These are phyloP conservation scores for Hanseniaspora sp. DNA, from an alignment of 1,139 yeast genomes.

Conservation along the genomic window DNA sequence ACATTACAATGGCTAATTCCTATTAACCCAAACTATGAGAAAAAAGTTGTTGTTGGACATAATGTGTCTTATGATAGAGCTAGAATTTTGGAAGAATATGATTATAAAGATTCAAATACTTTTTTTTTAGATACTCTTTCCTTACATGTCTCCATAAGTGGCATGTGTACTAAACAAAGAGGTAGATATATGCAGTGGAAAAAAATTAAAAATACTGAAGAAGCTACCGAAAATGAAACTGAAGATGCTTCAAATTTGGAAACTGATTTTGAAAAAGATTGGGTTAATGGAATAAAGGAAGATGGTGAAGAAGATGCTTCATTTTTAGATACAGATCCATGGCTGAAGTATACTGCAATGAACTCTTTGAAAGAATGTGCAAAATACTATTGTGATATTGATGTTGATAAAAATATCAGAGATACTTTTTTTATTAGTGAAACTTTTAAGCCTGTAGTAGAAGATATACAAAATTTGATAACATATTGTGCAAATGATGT, in stretches of 20 bases:
- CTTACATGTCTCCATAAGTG: slow-evolving; percentile 78
- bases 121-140: slow-evolving; percentile 89
- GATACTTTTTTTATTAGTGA: slow-evolving; percentile 46
- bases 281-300: slow-evolving; percentile 18
- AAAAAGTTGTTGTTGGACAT: slow-evolving; percentile 70
- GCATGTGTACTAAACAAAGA: slow-evolving; percentile 87
- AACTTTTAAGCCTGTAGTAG: slow-evolving; percentile 46
- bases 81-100: slow-evolving; percentile 72
- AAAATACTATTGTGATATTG: slow-evolving; percentile 60
- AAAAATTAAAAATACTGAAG: slow-evolving; percentile 37
- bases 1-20: slow-evolving; percentile 63
- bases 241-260: background rate
- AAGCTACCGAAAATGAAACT: slow-evolving; percentile 17
- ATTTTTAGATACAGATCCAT: slow-evolving; percentile 42
- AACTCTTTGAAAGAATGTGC: slow-evolving; percentile 80
- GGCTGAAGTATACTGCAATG: slow-evolving; percentile 66
- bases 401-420: slow-evolving; percentile 56
- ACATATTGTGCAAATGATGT: slow-evolving; percentile 83
- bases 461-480: slow-evolving; percentile 51
- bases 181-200: slow-evolving; percentile 47
- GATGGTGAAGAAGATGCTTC: slow-evolving; percentile 19
- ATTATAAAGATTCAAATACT: slow-evolving; percentile 51
- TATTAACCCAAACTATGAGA: slow-evolving; percentile 39
- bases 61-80: slow-evolving; percentile 89
- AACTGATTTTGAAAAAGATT: slow-evolving; percentile 21